Evolutionary conservation across 352 stramenopile genomes (phyloP).

Genomic region (Elongisporangium senticosum): DNA sequence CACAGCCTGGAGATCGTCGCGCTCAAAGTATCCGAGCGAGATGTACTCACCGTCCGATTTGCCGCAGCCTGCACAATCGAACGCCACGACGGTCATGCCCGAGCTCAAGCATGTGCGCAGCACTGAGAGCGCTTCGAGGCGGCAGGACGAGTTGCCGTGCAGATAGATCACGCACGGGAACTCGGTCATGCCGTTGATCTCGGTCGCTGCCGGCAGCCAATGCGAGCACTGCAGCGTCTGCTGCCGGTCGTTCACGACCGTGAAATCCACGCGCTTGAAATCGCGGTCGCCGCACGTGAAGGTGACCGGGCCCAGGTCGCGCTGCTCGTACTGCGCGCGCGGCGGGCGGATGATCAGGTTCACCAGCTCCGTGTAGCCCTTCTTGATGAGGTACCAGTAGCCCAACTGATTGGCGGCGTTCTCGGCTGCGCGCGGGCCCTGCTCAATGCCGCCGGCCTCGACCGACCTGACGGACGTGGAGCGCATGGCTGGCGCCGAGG

Average conservation of each 20-base stretch:
- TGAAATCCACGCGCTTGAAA: constrained; percentile 92
- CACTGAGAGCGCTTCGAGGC: constrained; percentile 92
- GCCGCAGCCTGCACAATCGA: constrained; percentile 96
- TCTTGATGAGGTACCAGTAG: constrained; percentile 84
- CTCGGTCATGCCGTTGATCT: constrained; percentile 20
- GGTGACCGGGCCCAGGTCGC: constrained; percentile 85
- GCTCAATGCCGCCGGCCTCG: constrained; percentile 67
- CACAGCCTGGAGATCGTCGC: constrained; percentile 83
- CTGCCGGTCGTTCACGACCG: constrained; percentile 61
- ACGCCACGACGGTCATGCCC: constrained; percentile 93
- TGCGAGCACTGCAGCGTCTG: constrained; percentile 93
- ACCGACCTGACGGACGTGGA: constrained; percentile 4
- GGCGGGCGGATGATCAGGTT: constrained; percentile 97
- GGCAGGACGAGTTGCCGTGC: constrained; percentile 96
- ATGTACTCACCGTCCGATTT: constrained; percentile 97
- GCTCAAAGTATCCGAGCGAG: constrained; percentile 96
- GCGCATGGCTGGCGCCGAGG: not conserved
- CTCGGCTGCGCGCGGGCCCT: constrained; percentile 60
- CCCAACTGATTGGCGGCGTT: constrained; percentile 72
- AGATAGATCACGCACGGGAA: constrained; percentile 96
- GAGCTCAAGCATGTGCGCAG: constrained; percentile 86
- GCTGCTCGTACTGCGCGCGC: constrained; percentile 87
- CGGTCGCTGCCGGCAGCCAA: constrained; percentile 78
- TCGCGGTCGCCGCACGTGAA: constrained; percentile 88
- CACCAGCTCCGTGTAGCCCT: constrained; percentile 94